A percentile compares a stretch with the other conserved stretches of the same genome.
Conservation (phyloP, 2,329 filamentous ascomycete genomes). For the Xenoacremonium recifei region DNA sequence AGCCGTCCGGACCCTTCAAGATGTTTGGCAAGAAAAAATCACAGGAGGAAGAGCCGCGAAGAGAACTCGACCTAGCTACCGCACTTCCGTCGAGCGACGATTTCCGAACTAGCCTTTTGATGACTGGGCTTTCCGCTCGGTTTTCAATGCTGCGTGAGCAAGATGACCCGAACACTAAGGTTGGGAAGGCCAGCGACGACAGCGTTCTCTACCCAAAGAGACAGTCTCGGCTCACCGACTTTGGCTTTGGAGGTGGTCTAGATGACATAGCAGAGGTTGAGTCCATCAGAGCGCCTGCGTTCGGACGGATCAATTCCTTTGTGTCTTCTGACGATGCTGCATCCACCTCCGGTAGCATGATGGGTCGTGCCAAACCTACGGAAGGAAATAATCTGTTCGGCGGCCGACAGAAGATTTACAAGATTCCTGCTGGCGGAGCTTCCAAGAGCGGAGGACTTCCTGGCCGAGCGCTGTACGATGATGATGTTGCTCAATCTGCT, state of each 20-base stretch:
- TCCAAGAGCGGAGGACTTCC: constrained; percentile 52
- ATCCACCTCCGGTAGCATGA: constrained; percentile 66
- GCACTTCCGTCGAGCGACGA: constrained; percentile 82
- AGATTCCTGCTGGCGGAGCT: constrained; percentile 60
- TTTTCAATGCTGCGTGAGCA: constrained; percentile 98
- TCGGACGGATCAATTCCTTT: constrained; percentile 63
- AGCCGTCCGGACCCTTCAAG: constrained; percentile 50
- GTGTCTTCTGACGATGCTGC: constrained; percentile 71
- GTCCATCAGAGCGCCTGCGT: constrained; percentile 66
- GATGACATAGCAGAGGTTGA: constrained; percentile 89
- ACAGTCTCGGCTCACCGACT: constrained; percentile 75
- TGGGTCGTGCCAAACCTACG: constrained; percentile 76
- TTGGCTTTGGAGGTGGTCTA: constrained; percentile 59
- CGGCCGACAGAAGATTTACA: constrained; percentile 93
- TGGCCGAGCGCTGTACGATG: constrained; percentile 76
- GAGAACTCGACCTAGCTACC: constrained; percentile 67
- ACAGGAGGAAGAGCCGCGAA: constrained; percentile 56
- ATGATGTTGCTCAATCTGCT: constrained; percentile 78
- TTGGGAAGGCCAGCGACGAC: constrained; percentile 94
- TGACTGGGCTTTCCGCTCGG: constrained; percentile 90
- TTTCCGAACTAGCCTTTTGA: constrained; percentile 91
- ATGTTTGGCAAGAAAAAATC: constrained; percentile 56
- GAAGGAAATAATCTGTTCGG: constrained; percentile 95
- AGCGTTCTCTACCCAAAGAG: constrained; percentile 84
- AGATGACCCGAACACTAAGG: constrained; percentile 82